These are phyloP conservation scores for Juglanconis sp. DNA, from an alignment of 2,329 filamentous ascomycete genomes.

Conservation along the genomic window DNA sequence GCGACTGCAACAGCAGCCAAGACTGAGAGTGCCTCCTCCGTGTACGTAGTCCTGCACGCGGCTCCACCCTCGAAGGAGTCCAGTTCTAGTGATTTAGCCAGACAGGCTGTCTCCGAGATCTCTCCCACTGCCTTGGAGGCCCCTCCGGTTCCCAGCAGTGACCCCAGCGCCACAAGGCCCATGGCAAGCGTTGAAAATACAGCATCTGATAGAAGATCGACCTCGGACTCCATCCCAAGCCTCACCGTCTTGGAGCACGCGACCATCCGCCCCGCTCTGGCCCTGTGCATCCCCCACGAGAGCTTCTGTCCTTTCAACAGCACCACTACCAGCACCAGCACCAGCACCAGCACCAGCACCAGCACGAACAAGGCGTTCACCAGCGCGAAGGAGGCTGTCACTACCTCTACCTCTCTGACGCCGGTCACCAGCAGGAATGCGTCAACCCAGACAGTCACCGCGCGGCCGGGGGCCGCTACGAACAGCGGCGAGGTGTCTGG, in stretches of 20 bases:
- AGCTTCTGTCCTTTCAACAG: neutral
- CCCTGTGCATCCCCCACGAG: neutral
- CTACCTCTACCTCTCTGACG: no score
- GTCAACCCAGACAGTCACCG: neutral
- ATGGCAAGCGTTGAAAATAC: neutral
- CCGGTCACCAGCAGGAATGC: neutral
- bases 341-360: neutral
- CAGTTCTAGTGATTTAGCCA: no score
- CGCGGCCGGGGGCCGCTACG: neutral
- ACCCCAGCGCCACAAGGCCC: neutral
- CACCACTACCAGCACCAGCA: neutral
- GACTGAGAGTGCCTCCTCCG: no score
- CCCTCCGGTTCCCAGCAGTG: neutral
- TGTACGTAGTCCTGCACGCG: no score
- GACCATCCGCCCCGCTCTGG: neutral
- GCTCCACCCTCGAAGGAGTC: no score
- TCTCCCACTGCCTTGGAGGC: neutral
- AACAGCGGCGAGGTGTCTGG: neutral
- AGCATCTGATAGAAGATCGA: neutral
- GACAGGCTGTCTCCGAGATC: neutral
- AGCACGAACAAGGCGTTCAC: neutral
- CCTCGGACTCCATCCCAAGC: neutral
- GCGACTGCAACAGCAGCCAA: neutral
- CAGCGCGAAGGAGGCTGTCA: neutral
- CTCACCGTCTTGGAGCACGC: neutral